phyloP scores from a whole-genome alignment of 495 filamentous ascomycete genomes.

The Penicillium samsonianum region DNA sequence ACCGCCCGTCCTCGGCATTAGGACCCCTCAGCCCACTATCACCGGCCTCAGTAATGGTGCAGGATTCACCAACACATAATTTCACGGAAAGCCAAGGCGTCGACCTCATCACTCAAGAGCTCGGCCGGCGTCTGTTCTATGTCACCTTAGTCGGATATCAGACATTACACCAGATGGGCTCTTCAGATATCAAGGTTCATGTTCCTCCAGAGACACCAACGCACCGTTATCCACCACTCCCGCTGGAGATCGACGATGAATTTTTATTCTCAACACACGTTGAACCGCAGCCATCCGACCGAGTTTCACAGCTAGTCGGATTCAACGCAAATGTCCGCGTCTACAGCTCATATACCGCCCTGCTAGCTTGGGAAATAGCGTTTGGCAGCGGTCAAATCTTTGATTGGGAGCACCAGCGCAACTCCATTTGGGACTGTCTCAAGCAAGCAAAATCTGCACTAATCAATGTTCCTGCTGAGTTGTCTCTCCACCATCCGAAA shows the following conservation, averaged over 20 bases:
- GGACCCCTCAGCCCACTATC: conserved; percentile 32
- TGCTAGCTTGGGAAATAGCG: conserved; percentile 70
- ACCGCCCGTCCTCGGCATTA: conserved; percentile 17
- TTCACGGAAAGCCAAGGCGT: conserved; percentile 33
- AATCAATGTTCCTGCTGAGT: conserved; percentile 58
- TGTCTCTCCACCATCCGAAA: conserved; percentile 50
- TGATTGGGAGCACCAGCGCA: conserved; percentile 73
- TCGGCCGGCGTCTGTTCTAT: conserved; percentile 79
- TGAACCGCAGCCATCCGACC: conserved; percentile 60
- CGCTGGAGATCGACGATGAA: conserved; percentile 76
- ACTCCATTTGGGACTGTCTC: conserved; percentile 61
- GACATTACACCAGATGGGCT: conserved; percentile 67
- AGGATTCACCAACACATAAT: conserved; percentile 19
- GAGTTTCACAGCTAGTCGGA: conserved; percentile 64
- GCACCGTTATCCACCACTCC: conserved; percentile 78
- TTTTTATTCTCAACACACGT: conserved; percentile 66
- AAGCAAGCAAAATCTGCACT: conserved; percentile 60
- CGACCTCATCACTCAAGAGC: conserved; percentile 74
- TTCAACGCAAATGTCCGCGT: conserved; percentile 78
- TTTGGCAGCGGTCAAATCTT: conserved; percentile 69
- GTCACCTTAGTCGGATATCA: conserved; percentile 66
- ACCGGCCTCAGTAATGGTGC: conserved; percentile 26
- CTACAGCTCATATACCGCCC: conserved; percentile 66
- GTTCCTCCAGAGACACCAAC: conserved; percentile 70
- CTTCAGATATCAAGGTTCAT: conserved; percentile 60